Conservation (phyloP, 768 basidiomycete species). For the Podaxis sp. region DNA sequence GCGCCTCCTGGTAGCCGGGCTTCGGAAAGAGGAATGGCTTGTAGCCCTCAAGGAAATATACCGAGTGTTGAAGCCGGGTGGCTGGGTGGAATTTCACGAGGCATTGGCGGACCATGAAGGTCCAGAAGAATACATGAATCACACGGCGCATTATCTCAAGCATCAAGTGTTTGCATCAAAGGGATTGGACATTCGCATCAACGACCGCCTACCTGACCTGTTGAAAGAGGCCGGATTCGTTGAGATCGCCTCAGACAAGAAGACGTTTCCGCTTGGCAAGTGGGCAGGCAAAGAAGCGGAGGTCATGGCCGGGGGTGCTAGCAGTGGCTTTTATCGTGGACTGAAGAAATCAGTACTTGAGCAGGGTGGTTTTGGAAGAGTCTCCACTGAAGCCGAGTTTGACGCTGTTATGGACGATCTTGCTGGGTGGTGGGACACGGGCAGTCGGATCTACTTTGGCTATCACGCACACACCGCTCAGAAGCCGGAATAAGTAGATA, state of each 20-base stretch:
- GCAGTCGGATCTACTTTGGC: neutral
- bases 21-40: conserved; percentile 4
- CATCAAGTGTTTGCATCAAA: neutral
- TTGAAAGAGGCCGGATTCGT: conserved; percentile 6
- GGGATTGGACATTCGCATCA: neutral
- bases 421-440: neutral
- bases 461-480: neutral
- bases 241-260: conserved; percentile 3
- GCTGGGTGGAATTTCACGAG: conserved; percentile 12
- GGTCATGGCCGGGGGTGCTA: neutral
- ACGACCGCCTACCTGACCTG: neutral
- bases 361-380: neutral
- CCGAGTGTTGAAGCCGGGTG: conserved; percentile 11
- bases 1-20: neutral
- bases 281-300: neutral
- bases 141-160: neutral
- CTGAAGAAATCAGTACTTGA: neutral
- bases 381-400: neutral
- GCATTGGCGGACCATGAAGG: neutral
- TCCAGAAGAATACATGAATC: neutral
- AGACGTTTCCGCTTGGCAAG: neutral
- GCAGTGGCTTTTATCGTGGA: neutral
- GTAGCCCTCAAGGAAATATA: conserved; percentile 3
- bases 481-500: neutral
- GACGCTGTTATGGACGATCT: conserved; percentile 1